Conservation (phyloP, 208 protist genomes). For the Wallacemonas sp. region DNA sequence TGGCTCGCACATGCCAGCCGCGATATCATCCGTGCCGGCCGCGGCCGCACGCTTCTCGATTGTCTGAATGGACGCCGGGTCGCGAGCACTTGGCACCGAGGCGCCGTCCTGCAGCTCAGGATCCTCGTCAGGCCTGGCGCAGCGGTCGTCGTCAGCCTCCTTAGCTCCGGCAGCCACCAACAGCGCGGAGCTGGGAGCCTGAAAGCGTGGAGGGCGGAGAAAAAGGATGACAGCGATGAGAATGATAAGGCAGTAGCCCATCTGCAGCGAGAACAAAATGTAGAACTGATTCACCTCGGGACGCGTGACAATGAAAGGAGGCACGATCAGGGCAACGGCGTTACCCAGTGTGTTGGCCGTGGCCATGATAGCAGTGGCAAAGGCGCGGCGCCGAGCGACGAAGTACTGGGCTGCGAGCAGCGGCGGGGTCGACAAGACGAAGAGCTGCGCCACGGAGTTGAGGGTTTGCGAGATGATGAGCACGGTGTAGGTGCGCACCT, state of each 20-base stretch:
- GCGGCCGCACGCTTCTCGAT: not conserved
- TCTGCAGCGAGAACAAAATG: constrained; percentile 55
- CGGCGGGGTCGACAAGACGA: constrained; percentile 69
- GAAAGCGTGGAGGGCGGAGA: constrained; percentile 41
- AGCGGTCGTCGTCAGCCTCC: too few relatives aligned
- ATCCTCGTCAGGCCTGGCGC: too few relatives aligned
- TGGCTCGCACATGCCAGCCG: constrained; percentile 4
- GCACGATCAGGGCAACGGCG: constrained; percentile 55
- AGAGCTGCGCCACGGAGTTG: constrained; percentile 66
- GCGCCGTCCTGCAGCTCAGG: too few relatives aligned
- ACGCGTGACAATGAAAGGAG: constrained; percentile 54
- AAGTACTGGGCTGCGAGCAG: constrained; percentile 76
- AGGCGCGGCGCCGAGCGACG: constrained; percentile 43
- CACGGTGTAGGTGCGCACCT: constrained; percentile 45
- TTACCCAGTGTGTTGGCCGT: constrained; percentile 74
- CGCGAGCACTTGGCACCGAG: too few relatives aligned
- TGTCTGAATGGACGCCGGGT: not conserved
- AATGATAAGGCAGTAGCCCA: constrained; percentile 41
- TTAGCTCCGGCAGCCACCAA: not conserved
- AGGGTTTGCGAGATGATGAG: constrained; percentile 53
- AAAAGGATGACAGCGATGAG: constrained; percentile 44
- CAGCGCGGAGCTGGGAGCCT: constrained; percentile 26
- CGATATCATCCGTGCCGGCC: too few relatives aligned
- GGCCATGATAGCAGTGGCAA: constrained; percentile 58
- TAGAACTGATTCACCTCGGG: constrained; percentile 40